phyloP scores from a whole-genome alignment of 2,329 filamentous ascomycete genomes.

The Zymoseptoria tritici region DNA sequence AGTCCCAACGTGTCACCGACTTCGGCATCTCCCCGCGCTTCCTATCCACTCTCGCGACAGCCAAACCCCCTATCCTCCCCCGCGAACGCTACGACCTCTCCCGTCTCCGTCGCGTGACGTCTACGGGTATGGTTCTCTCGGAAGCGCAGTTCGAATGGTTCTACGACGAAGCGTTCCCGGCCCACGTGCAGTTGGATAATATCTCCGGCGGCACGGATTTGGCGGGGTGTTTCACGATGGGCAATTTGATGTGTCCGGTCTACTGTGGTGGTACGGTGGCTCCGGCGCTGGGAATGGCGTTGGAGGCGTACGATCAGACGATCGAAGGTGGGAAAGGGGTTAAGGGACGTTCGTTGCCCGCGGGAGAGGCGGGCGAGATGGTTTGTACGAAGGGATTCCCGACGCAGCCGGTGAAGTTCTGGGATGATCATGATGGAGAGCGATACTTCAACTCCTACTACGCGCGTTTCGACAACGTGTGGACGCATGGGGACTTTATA shows the following conservation, averaged over 20 bases:
- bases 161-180: slow-evolving; percentile 64
- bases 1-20: slow-evolving; percentile 59
- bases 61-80: slow-evolving; percentile 49
- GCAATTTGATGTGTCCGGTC: slow-evolving; percentile 63
- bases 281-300: slow-evolving; percentile 45
- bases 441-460: slow-evolving; percentile 43
- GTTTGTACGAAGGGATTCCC: slow-evolving; percentile 64
- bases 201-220: slow-evolving; percentile 74
- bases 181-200: slow-evolving; percentile 59
- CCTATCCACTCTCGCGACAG: slow-evolving; percentile 64
- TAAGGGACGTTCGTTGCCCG: slow-evolving; percentile 46
- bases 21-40: slow-evolving; percentile 71
- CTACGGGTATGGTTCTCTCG: slow-evolving; percentile 75
- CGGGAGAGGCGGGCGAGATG: slow-evolving; percentile 66
- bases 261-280: slow-evolving; percentile 52
- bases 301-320: slow-evolving; percentile 54
- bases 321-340: slow-evolving; percentile 38
- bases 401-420: slow-evolving; percentile 57
- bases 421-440: slow-evolving; percentile 35
- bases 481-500: slow-evolving; percentile 80
- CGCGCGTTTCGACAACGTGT: slow-evolving; percentile 50
- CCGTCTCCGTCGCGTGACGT: slow-evolving; percentile 53
- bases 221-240: slow-evolving; percentile 55
- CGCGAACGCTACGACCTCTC: slow-evolving; percentile 56
- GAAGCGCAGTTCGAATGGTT: slow-evolving; percentile 75